Conservation (phyloP, 352 stramenopile species). For the Stephanocyclus meneghinianus region DNA sequence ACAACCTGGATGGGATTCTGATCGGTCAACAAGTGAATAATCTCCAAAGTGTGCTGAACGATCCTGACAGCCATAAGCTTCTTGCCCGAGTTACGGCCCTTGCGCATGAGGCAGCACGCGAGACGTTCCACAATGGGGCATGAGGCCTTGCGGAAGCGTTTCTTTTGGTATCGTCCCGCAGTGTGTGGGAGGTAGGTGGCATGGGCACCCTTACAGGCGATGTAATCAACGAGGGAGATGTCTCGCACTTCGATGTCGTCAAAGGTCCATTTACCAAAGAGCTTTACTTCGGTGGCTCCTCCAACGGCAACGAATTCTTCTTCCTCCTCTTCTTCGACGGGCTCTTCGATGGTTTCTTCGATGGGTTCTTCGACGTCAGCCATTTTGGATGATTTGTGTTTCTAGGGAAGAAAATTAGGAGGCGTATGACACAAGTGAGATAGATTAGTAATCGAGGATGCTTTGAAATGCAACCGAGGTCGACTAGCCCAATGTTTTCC, state of each 20-base stretch:
- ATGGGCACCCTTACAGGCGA: slow-evolving; percentile 97
- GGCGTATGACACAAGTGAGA: not conserved
- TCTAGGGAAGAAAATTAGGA: not conserved
- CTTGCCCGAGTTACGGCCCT: slow-evolving; percentile 99
- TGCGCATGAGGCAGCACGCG: slow-evolving; percentile 96
- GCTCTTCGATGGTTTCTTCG: slow-evolving; percentile 46
- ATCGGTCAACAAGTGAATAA: slow-evolving; percentile 99
- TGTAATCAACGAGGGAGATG: slow-evolving; percentile 98
- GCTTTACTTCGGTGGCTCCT: slow-evolving; percentile 84
- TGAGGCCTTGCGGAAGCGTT: slow-evolving; percentile 99
- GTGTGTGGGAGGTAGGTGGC: slow-evolving; percentile 99
- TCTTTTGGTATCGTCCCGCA: slow-evolving; percentile 99
- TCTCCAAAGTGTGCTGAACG: slow-evolving; percentile 98
- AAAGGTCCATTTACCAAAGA: slow-evolving; percentile 93
- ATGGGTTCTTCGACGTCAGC: not conserved
- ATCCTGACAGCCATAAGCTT: slow-evolving; percentile 99
- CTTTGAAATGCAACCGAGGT: not conserved
- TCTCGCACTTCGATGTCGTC: slow-evolving; percentile 98
- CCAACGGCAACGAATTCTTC: slow-evolving; percentile 65
- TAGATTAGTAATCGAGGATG: too few relatives aligned
- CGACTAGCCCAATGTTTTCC: not conserved
- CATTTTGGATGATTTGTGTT: not conserved
- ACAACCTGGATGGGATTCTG: slow-evolving; percentile 98
- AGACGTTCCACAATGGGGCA: slow-evolving; percentile 99
- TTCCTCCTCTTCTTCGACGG: slow-evolving; percentile 39